Percentiles rank a stretch among this genome's conserved stretches.
These are phyloP conservation scores for Wallacemonas collosoma DNA, from an alignment of 208 protist species.

Conservation along the genomic window DNA sequence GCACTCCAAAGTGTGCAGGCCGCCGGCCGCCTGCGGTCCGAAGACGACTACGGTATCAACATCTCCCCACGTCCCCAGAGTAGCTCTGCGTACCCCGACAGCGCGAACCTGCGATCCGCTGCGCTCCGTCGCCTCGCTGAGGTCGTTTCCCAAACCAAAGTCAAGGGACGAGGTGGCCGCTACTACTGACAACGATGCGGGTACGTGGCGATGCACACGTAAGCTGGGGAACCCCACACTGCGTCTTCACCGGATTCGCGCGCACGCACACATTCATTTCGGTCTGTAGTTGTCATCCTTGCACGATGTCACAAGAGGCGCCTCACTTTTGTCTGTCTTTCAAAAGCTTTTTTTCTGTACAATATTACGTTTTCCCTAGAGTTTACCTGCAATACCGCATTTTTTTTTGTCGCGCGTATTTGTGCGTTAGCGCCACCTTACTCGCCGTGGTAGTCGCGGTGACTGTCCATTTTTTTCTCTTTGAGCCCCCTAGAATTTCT, in stretches of 20 bases:
- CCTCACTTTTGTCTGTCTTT: no score
- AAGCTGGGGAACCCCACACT: neutral
- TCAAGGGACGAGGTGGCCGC: slow-evolving; percentile 23
- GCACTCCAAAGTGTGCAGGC: slow-evolving; percentile 15
- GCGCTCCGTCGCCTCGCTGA: slow-evolving; percentile 59
- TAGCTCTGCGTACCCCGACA: slow-evolving; percentile 16
- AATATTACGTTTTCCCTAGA: no score
- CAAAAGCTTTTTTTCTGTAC: no score
- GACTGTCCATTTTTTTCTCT: no score
- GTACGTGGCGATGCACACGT: neutral
- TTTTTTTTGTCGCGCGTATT: no score
- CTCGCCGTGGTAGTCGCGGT: no score
- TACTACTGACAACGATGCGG: slow-evolving; percentile 5
- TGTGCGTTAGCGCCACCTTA: no score
- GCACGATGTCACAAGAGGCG: no score
- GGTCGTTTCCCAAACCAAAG: slow-evolving; percentile 63
- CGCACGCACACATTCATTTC: neutral
- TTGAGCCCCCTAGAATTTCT: no score
- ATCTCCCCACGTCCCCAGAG: neutral
- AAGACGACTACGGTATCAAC: neutral
- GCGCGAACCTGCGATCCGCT: slow-evolving; percentile 30
- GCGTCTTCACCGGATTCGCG: no score
- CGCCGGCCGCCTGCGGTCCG: neutral
- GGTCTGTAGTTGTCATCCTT: no score
- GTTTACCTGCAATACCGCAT: no score